Percentiles rank a stretch among this genome's conserved stretches.
phyloP scores from a whole-genome alignment of 2,329 filamentous ascomycete species.

The Tolypocladium tundrense region DNA sequence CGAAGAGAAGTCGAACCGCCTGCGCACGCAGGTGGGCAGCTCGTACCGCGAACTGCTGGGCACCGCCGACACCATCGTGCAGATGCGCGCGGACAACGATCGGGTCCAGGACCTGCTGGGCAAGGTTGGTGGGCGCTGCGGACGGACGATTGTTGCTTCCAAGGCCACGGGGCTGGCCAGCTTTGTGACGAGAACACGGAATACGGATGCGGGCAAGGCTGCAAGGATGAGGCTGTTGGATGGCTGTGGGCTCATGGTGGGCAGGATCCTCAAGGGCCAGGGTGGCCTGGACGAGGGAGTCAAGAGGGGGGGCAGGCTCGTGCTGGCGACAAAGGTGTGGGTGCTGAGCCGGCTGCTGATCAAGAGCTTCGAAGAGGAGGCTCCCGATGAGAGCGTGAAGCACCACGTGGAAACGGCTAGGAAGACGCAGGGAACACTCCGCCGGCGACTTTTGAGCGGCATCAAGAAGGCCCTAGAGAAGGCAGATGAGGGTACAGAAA shows the following conservation, averaged over 20 bases:
- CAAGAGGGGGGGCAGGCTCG: constrained; percentile 37
- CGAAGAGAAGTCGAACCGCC: constrained; percentile 51
- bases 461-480: constrained; percentile 61
- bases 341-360: constrained; percentile 67
- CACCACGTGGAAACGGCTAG: constrained; percentile 47
- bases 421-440: constrained; percentile 51
- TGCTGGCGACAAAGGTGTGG: constrained; percentile 58
- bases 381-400: constrained; percentile 19
- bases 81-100: constrained; percentile 73
- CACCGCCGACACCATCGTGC: constrained; percentile 87
- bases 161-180: constrained; percentile 49
- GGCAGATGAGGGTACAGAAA: constrained; percentile 40
- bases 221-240: constrained; percentile 41
- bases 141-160: constrained; percentile 56
- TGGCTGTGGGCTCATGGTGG: constrained; percentile 38
- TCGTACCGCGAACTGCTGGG: constrained; percentile 83
- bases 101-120: constrained; percentile 61
- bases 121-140: constrained; percentile 67
- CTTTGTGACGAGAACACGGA: constrained; percentile 26
- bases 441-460: constrained; percentile 52
- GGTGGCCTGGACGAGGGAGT: constrained; percentile 16
- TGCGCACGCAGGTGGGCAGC: constrained; percentile 53
- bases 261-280: constrained; percentile 35
- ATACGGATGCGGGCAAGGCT: constrained; percentile 16
- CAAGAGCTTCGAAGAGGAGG: constrained; percentile 55